phyloP scores from a whole-genome alignment of 2,329 filamentous ascomycete species.

The Aspergillus texensis region DNA sequence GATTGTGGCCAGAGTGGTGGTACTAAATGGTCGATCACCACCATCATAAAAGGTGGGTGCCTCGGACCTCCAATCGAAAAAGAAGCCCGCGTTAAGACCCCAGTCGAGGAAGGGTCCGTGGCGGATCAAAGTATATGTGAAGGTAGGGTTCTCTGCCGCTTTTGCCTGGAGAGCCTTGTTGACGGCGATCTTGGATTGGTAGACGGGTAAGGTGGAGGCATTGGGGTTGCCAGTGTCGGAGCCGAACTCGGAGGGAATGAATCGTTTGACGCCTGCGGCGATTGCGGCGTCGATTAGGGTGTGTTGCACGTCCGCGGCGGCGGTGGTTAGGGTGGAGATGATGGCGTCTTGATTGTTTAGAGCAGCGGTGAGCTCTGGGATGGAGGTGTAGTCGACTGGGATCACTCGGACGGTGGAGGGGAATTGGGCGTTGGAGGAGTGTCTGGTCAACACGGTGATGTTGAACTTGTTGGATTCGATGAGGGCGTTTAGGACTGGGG shows the following conservation, averaged over 20 bases:
- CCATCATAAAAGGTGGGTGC: slow-evolving; percentile 10
- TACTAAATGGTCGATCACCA: slow-evolving; percentile 15
- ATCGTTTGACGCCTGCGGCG: not conserved
- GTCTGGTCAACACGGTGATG: slow-evolving; percentile 1
- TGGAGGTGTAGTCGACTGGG: not conserved
- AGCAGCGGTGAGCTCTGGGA: not conserved
- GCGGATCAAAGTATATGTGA: slow-evolving; percentile 4
- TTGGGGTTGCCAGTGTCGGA: not conserved
- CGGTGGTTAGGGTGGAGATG: not conserved
- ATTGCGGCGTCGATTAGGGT: not conserved
- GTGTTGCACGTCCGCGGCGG: not conserved
- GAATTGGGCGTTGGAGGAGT: not conserved
- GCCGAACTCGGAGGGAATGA: slow-evolving; percentile 7
- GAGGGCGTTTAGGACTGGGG: not conserved
- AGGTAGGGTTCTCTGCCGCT: not conserved
- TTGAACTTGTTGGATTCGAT: not conserved
- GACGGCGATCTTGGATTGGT: not conserved
- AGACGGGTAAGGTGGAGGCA: not conserved
- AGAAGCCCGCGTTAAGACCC: not conserved
- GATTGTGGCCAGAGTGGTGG: slow-evolving; percentile 13
- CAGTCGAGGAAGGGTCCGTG: slow-evolving; percentile 6
- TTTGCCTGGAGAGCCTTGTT: not conserved
- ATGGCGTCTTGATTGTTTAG: slow-evolving; percentile 2
- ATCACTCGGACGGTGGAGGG: not conserved
- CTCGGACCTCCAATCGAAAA: not conserved